Base-by-base conservation (phyloP, 2,329 filamentous ascomycete genomes). In the Exophiala sp. region DNA sequence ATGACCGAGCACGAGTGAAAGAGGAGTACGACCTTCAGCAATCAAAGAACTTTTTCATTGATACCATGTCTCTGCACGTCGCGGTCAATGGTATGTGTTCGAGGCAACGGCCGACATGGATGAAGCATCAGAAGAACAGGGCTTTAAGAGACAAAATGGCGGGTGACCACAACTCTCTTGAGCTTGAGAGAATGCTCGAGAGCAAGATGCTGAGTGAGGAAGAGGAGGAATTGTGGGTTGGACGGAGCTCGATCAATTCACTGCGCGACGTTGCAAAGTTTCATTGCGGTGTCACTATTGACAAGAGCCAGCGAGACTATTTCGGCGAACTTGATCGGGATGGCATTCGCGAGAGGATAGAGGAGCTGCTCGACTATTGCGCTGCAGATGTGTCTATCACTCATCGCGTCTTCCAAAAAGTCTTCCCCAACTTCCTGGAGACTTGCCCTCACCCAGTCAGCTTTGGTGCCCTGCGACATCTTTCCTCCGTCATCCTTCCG, bases 11-110 rank as follows among this genome's bases (percentile, higher is more conserved):
- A 12, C 82, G 95, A 34, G 83, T 96, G 50, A 72, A 85, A 16
- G 94, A 99, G 68, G 94, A 99, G 69, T 99, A 99, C 68, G 81
- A 86, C 65, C 71, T 97, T 38, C 77, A 83, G 50, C 92, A 96
- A 69, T 87, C 89, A 1, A 83, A 84, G 36, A 97, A 91, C 63
- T 87, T 83, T 40, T 99, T 96, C 68, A 73, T 99, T 47, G 94
- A 99, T 69, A 99, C 94, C 29, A 99, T 99, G 94, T 97, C 92
- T 1, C 76, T 99, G 16, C 94, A 99, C 68, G 92, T 96, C 6
- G 95, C 95, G 2, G 92, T 96, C 20, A 99, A 99, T 68, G 94
- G 94, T 58, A 99, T 99, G 94, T 99, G 94, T 71, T 97, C 94
- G 18, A 86, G 88, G 61, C 94, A 99, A 70, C 83, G 94, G 46